Conservation (phyloP, 2,329 filamentous ascomycete species). For the Aspergillus sp. region DNA sequence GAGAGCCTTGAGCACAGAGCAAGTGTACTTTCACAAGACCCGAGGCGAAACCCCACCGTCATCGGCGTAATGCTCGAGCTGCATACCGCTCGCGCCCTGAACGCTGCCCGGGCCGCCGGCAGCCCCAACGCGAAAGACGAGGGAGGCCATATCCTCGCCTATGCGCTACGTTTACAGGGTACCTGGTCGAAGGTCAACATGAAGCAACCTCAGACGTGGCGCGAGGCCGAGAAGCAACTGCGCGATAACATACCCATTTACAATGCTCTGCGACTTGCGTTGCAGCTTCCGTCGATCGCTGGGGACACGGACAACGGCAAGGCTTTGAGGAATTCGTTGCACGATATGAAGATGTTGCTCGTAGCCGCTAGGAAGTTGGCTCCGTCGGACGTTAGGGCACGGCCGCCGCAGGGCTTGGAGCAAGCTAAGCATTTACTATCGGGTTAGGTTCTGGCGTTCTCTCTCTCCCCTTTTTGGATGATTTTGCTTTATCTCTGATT, state of each 20-base stretch:
- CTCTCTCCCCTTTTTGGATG: conserved; percentile 3
- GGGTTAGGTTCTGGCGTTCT: conserved; percentile 1
- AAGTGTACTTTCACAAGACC: conserved; percentile 20
- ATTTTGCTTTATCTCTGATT: conserved; percentile 3
- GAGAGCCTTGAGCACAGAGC: conserved; percentile 26
- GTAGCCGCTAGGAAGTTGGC: conserved; percentile 16
- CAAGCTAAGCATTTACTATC: conserved; percentile 12
- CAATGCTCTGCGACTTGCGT: conserved; percentile 35
- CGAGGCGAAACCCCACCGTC: conserved; percentile 34
- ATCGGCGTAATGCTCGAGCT: conserved; percentile 39
- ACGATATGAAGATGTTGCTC: conserved; percentile 48
- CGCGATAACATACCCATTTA: conserved; percentile 29
- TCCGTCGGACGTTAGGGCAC: conserved; percentile 6
- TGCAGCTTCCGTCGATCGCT: conserved; percentile 25
- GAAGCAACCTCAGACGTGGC: conserved; percentile 13
- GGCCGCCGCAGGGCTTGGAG: conserved; percentile 10
- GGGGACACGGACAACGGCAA: conserved; percentile 16
- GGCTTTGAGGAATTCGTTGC: conserved; percentile 16
- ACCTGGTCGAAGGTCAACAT: conserved; percentile 24
- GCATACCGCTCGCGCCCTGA: conserved; percentile 35
- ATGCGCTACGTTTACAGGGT: conserved; percentile 30
- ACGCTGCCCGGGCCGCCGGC: conserved; percentile 17
- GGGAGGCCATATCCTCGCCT: conserved; percentile 32
- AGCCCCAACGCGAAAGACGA: conserved; percentile 22
- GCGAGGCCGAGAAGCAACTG: conserved; percentile 17